These are phyloP conservation scores for Pleurotus giganteus DNA, from an alignment of 768 basidiomycete species.

Conservation along the genomic window DNA sequence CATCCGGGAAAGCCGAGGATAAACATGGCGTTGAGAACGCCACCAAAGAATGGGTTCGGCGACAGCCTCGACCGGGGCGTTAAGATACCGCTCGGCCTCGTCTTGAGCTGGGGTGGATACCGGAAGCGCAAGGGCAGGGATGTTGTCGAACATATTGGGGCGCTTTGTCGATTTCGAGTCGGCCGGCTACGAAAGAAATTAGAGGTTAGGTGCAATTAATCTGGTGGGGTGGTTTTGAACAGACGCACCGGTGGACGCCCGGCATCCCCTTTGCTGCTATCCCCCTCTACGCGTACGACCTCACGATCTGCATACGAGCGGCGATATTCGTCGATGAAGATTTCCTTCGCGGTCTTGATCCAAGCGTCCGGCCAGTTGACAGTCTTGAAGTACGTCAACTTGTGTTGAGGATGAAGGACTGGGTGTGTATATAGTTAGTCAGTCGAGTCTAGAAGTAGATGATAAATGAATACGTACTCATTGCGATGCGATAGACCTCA, in stretches of 20 bases:
- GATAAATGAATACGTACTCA: conserved; percentile 28
- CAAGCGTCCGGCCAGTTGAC: conserved; percentile 22
- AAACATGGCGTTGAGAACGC: conserved; percentile 13
- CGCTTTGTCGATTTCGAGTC: too few relatives aligned
- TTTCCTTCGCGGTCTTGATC: conserved; percentile 19
- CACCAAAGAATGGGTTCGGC: conserved; percentile 21
- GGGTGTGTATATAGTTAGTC: too few relatives aligned
- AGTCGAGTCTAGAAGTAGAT: neutral
- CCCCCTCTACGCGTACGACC: too few relatives aligned
- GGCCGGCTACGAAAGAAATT: too few relatives aligned
- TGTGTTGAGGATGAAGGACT: conserved; percentile 30
- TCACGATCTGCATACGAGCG: too few relatives aligned
- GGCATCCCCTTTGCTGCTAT: too few relatives aligned
- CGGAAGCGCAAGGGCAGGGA: conserved; percentile 7
- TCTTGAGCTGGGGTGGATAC: neutral
- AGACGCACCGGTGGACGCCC: too few relatives aligned
- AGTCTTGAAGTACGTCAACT: conserved; percentile 26
- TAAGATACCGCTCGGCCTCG: conserved; percentile 23
- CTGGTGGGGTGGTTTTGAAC: neutral
- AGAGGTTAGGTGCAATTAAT: conserved; percentile 7
- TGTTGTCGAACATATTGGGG: conserved; percentile 21
- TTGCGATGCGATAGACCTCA: conserved; percentile 32
- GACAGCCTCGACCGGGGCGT: conserved; percentile 12
- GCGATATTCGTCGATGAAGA: conserved; percentile 19
- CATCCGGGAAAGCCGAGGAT: conserved; percentile 23